Conservation (phyloP, 2,329 filamentous ascomycete genomes). For the Penicillium sp. region DNA sequence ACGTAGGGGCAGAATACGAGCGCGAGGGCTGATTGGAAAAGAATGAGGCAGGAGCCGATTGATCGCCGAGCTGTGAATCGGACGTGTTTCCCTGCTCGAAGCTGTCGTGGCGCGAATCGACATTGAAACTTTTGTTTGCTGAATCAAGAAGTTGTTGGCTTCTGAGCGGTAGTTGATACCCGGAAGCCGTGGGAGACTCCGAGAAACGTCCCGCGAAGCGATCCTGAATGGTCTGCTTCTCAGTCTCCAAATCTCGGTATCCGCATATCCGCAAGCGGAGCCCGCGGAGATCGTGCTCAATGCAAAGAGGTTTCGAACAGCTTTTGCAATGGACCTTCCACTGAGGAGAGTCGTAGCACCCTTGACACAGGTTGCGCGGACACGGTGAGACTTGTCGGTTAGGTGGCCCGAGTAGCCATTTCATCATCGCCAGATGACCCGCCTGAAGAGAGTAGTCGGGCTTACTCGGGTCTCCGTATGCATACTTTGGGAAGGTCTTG, state of each 20-base stretch:
- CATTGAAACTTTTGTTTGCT: conserved; percentile 38
- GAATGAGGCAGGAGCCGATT: conserved; percentile 20
- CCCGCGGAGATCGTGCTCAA: conserved; percentile 61
- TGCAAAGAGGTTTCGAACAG: conserved; percentile 60
- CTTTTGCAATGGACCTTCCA: conserved; percentile 63
- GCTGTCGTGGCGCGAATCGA: conserved; percentile 33
- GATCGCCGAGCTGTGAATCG: conserved; percentile 20
- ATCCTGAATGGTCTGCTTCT: conserved; percentile 47
- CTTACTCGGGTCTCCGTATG: conserved; percentile 41
- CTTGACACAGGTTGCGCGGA: conserved; percentile 59
- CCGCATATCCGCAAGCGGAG: conserved; percentile 60
- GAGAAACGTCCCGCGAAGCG: conserved; percentile 19
- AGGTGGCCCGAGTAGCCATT: conserved; percentile 52
- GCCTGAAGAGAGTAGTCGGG: conserved; percentile 43
- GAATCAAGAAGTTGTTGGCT: conserved; percentile 33
- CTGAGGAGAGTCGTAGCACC: conserved; percentile 59
- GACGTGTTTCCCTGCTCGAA: conserved; percentile 26
- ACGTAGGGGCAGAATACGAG: conserved; percentile 42
- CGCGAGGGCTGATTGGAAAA: conserved; percentile 34
- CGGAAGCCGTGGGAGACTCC: conserved; percentile 20
- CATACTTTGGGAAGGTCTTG: conserved; percentile 43
- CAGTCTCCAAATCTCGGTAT: conserved; percentile 56
- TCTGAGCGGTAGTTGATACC: conserved; percentile 33
- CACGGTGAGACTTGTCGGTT: conserved; percentile 50
- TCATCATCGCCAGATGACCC: conserved; percentile 46